These are phyloP conservation scores for Fusarium solani-melongenae DNA, from an alignment of 2,329 filamentous ascomycete genomes.

Conservation along the genomic window DNA sequence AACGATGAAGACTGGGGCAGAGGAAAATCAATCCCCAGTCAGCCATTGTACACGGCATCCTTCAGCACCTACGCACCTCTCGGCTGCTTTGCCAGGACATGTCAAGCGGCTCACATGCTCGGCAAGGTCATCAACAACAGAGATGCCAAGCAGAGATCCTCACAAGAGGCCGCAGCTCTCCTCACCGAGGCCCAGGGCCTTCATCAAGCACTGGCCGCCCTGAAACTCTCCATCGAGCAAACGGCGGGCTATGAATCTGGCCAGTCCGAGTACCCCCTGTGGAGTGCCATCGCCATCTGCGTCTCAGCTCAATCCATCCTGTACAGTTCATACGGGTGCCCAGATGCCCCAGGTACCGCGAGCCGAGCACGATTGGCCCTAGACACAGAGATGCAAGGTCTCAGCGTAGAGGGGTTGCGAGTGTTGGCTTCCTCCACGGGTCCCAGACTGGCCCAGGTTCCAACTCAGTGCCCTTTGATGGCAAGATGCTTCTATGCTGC, in stretches of 20 bases:
- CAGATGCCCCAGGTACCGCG: conserved; percentile 2
- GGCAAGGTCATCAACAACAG: conserved; percentile 30
- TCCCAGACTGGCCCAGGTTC: background rate
- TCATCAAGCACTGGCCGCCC: conserved; percentile 14
- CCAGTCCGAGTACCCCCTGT: background rate
- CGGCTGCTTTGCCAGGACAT: conserved; percentile 24
- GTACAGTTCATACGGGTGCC: conserved; percentile 32
- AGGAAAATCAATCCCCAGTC: conserved; percentile 24
- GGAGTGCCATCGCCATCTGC: conserved; percentile 16
- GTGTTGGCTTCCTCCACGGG: background rate
- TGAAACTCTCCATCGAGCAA: conserved; percentile 16
- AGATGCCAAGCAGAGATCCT: background rate
- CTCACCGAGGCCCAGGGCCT: conserved; percentile 29
- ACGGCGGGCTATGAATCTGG: too few species aligned
- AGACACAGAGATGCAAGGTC: conserved; percentile 32
- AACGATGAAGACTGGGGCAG: conserved; percentile 34
- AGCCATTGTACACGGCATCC: conserved; percentile 22
- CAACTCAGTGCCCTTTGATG: conserved; percentile 8
- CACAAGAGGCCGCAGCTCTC: background rate
- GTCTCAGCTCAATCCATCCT: conserved; percentile 22
- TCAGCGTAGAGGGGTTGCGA: conserved; percentile 11
- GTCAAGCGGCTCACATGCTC: conserved; percentile 36
- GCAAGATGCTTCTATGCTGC: conserved; percentile 25
- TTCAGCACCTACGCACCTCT: conserved; percentile 25
- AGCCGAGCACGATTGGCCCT: conserved; percentile 4